Evolutionary conservation across 768 basidiomycete species (phyloP).

Genomic region (Obba rivulosa): DNA sequence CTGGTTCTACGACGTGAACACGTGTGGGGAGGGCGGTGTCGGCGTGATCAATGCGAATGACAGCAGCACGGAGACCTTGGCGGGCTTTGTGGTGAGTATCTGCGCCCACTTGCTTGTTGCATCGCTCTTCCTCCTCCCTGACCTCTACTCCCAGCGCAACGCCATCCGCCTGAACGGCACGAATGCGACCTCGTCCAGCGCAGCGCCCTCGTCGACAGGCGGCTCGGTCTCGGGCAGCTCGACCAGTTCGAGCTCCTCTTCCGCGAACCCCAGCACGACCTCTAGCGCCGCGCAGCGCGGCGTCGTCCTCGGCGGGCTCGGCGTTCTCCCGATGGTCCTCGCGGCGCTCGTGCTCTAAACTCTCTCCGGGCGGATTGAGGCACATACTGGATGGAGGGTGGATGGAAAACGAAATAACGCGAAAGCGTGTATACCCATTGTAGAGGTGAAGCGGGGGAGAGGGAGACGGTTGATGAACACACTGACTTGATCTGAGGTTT

Average conservation of each 20-base stretch:
- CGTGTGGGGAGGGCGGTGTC: constrained; percentile 53
- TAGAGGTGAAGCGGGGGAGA: too few relatives aligned
- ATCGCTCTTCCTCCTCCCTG: neutral
- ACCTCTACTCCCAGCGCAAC: constrained; percentile 38
- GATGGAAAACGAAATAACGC: too few relatives aligned
- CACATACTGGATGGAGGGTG: too few relatives aligned
- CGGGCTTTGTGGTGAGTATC: constrained; percentile 32
- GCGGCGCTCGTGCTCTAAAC: constrained; percentile 15
- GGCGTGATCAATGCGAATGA: constrained; percentile 56
- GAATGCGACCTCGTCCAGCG: constrained; percentile 12
- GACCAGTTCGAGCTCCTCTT: constrained; percentile 6
- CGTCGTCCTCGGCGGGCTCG: constrained; percentile 8
- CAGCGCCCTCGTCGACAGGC: constrained; percentile 10
- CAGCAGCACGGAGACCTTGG: constrained; percentile 31
- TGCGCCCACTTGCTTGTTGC: too few relatives aligned
- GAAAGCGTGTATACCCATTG: too few relatives aligned
- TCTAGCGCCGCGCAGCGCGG: constrained; percentile 8
- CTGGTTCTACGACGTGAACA: constrained; percentile 57
- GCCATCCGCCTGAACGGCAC: constrained; percentile 55
- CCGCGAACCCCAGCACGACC: neutral
- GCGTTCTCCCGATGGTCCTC: constrained; percentile 9
- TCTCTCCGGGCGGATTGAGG: too few relatives aligned
- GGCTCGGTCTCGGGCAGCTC: neutral
- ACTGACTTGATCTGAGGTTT: too few relatives aligned
- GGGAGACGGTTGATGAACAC: too few relatives aligned